phyloP scores from a whole-genome alignment of 768 basidiomycete species.

The Tubosaeta sp. region DNA sequence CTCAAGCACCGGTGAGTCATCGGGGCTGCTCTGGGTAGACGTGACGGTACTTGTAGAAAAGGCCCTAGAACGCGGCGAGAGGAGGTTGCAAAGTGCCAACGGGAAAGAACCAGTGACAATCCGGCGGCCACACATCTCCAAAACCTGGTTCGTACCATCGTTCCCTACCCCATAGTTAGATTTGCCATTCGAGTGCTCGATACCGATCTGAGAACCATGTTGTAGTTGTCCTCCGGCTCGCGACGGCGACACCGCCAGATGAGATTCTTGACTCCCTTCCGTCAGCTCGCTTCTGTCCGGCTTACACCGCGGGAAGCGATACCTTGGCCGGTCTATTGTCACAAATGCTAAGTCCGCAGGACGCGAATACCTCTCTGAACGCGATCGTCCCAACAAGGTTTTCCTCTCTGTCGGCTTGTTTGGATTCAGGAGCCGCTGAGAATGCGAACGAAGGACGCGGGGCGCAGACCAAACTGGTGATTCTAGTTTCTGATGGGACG shows the following conservation, averaged over 20 bases:
- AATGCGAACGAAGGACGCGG: slow-evolving; percentile 26
- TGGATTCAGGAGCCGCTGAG: slow-evolving; percentile 14
- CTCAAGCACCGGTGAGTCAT: slow-evolving; percentile 1
- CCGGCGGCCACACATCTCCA: neutral
- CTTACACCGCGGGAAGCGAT: slow-evolving; percentile 14
- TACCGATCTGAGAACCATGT: neutral
- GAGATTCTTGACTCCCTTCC: neutral
- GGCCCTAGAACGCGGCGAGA: slow-evolving; percentile 15
- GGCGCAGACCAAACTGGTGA: slow-evolving; percentile 8
- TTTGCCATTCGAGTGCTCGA: neutral
- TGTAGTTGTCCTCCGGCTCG: neutral
- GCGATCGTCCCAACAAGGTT: slow-evolving; percentile 18
- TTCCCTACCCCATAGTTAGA: slow-evolving; percentile 4
- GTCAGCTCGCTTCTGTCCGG: slow-evolving; percentile 1
- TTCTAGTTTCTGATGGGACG: slow-evolving; percentile 7
- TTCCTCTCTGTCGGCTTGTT: neutral
- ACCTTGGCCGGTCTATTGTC: slow-evolving; percentile 19
- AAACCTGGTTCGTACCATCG: neutral
- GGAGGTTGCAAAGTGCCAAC: slow-evolving; percentile 6
- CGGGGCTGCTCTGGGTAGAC: slow-evolving; percentile 3
- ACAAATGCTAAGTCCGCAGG: slow-evolving; percentile 20
- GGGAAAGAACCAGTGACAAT: neutral
- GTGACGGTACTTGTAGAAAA: slow-evolving; percentile 22
- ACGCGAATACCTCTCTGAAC: slow-evolving; percentile 21
- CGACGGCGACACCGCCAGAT: neutral